Evolutionary conservation across 768 basidiomycete genomes (phyloP), one percentile per base, ranked within the genome.

Genomic region (Rhizopogon roseolus): DNA sequence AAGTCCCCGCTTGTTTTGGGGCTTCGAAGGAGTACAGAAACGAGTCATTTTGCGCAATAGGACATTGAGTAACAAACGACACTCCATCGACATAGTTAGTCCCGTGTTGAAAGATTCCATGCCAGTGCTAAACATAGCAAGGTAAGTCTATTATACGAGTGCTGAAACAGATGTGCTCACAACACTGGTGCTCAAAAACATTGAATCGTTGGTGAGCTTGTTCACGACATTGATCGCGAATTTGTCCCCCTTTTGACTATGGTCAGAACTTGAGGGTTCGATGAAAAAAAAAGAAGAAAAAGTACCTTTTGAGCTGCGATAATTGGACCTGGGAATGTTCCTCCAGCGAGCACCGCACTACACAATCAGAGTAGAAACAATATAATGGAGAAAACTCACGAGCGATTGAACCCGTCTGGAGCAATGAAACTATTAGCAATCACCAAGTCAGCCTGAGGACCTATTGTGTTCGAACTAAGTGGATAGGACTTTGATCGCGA

Each of bases 111-210:
- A 72, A 70, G 34, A 82, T 54, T 11, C 81, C 80, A 56, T 82
- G 81, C 80, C 79, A 82, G 57, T 82, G 80, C 81, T 82, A 25
- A 25, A 45, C 43, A 9, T 36, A 5, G 25, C n/a, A 27, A 13
- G 19, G 32, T 28, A 14, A 19, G 44, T 13, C 7, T 9, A 8
- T 4, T 28, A n/a, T 25, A 14, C 6, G 17, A 4, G 34, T 17
- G 6, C 36, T 7, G 14, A 40, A 29, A 29, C 40, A 43, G 2
- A 53, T 29, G 27, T 25, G 55, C 64, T 32, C 50, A 65, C 64
- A 46, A 84, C 77, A 49, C 75, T 78, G 4, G 82, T 84, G 11
- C 68, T 71, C 51, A 73, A 66, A 46, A 76, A 61, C 82, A 84
- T 82, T 7, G 75, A 68, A 0, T 63, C 57, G 50, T 82, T 75